A percentile compares a stretch with the other conserved stretches of the same genome.
Evolutionary conservation across 805 yeast genomes (phyloP).

Genomic region (Candida railenensis): DNA sequence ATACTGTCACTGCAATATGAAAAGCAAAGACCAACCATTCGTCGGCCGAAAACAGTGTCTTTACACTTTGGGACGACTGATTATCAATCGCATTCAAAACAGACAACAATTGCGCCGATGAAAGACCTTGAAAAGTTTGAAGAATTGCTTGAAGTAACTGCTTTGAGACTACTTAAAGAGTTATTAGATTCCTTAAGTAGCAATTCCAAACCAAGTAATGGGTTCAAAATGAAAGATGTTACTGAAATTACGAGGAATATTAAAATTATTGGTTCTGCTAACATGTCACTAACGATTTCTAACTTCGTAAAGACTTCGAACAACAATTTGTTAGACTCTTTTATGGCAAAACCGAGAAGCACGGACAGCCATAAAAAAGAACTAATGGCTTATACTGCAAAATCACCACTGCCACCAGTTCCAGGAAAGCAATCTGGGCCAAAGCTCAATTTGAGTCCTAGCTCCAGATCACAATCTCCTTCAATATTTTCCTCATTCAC

Average conservation of each 20-base stretch:
- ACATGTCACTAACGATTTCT: conserved; percentile 51
- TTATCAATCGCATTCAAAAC: conserved; percentile 35
- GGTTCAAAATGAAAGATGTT: conserved; percentile 16
- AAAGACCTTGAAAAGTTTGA: conserved; percentile 37
- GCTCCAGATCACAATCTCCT: too few species aligned
- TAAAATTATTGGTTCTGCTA: conserved; percentile 42
- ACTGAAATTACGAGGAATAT: conserved; percentile 16
- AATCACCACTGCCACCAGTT: background rate
- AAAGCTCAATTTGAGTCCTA: too few species aligned
- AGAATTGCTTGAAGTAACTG: conserved; percentile 23
- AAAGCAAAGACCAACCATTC: conserved; percentile 22
- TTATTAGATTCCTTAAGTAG: conserved; percentile 25
- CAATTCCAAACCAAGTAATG: conserved; percentile 21
- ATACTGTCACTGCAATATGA: conserved; percentile 21
- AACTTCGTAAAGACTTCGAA: conserved; percentile 49
- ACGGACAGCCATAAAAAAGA: background rate
- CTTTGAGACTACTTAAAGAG: conserved; percentile 42
- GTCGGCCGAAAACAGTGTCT: conserved; percentile 57
- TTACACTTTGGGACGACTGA: conserved; percentile 31
- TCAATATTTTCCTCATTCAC: too few species aligned
- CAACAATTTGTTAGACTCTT: conserved; percentile 31
- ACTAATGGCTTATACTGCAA: conserved; percentile 13
- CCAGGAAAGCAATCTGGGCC: too few species aligned
- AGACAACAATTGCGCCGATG: conserved; percentile 36
- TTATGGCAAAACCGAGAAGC: conserved; percentile 12